Percentiles rank a stretch among this genome's conserved stretches.
These are phyloP conservation scores for Phytophthora nicotianae DNA, from an alignment of 352 stramenopile genomes.

Conservation along the genomic window DNA sequence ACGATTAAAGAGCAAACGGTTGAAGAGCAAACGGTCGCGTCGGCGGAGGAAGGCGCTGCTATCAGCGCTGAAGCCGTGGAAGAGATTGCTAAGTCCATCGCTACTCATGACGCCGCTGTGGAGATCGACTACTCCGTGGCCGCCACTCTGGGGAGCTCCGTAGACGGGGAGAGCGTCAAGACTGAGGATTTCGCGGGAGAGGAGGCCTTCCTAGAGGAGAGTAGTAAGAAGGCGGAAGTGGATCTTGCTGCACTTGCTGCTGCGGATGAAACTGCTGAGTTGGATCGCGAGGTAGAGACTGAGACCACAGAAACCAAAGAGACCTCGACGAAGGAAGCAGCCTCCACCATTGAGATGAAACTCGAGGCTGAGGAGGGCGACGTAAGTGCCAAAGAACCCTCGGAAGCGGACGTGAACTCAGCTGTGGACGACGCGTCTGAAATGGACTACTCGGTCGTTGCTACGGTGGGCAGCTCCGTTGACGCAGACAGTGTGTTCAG, in stretches of 20 bases:
- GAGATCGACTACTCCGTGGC: conserved; percentile 29
- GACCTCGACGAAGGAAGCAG: too few species aligned
- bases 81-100: conserved; percentile 2
- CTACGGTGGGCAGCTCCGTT: conserved; percentile 19
- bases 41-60: neutral
- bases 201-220: conserved; percentile 19
- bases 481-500: conserved; percentile 23
- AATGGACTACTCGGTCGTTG: conserved; percentile 19
- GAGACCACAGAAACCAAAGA: neutral
- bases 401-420: conserved; percentile 9
- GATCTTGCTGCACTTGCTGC: conserved; percentile 31
- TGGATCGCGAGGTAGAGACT: neutral
- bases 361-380: neutral
- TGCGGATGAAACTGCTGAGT: neutral
- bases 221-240: conserved; percentile 19
- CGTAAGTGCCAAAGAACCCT: neutral
- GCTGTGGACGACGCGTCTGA: conserved; percentile 10
- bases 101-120: neutral
- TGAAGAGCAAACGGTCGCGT: neutral
- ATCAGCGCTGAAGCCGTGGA: neutral
- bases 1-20: conserved; percentile 1
- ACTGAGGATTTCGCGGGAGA: conserved; percentile 31
- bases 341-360: too few species aligned
- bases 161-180: conserved; percentile 28
- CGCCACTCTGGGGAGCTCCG: conserved; percentile 30